Evolutionary conservation across 805 yeast genomes (phyloP).

Genomic region (Candida nanaspora): DNA sequence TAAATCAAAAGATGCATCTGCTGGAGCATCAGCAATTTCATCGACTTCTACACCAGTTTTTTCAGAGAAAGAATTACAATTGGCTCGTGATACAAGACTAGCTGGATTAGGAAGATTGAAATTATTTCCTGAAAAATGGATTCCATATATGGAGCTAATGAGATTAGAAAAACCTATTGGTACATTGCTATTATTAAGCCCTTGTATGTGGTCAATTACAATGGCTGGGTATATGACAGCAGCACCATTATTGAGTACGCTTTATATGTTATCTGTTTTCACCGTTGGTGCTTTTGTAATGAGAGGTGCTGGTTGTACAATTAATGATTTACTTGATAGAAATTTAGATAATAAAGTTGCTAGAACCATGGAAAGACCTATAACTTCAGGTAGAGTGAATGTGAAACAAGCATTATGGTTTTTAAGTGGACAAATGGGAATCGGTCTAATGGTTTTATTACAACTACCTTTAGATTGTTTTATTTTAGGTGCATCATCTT

Average conservation of each 20-base stretch:
- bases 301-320: slow-evolving; percentile 98
- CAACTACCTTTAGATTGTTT: slow-evolving; percentile 78
- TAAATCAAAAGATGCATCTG: background rate
- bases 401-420: slow-evolving; percentile 63
- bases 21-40: too few relatives aligned
- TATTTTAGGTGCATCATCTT: slow-evolving; percentile 70
- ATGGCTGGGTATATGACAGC: slow-evolving; percentile 74
- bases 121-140: slow-evolving; percentile 61
- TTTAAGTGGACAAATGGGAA: slow-evolving; percentile 63
- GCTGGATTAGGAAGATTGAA: slow-evolving; percentile 43
- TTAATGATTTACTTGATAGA: slow-evolving; percentile 83
- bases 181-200: slow-evolving; percentile 72
- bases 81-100: slow-evolving; percentile 45
- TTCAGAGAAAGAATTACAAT: slow-evolving; percentile 35
- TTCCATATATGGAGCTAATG: slow-evolving; percentile 90
- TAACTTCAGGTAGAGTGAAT: slow-evolving; percentile 78
- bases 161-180: slow-evolving; percentile 96
- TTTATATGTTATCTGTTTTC: slow-evolving; percentile 59
- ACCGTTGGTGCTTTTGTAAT: slow-evolving; percentile 81
- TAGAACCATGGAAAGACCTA: slow-evolving; percentile 86
- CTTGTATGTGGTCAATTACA: slow-evolving; percentile 88
- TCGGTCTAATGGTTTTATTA: slow-evolving; percentile 66
- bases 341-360: slow-evolving; percentile 79
- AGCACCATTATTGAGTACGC: slow-evolving; percentile 61
- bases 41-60: slow-evolving; percentile 10